These are phyloP conservation scores for Tulasnella sp. DNA, from an alignment of 768 basidiomycete genomes.

Conservation along the genomic window DNA sequence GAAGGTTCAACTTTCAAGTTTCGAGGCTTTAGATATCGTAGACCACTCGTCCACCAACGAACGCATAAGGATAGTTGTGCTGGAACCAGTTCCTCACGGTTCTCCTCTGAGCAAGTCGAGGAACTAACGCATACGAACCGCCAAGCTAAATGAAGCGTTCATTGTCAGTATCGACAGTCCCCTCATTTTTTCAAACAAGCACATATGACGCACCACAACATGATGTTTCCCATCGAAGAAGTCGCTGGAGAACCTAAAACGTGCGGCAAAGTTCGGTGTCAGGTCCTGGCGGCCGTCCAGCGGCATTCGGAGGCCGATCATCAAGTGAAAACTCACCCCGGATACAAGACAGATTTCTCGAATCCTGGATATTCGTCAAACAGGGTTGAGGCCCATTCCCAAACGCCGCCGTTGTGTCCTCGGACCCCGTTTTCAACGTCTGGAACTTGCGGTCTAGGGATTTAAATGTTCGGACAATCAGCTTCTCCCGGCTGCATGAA, in stretches of 20 bases:
- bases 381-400: constrained; percentile 93
- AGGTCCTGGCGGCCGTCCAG: neutral
- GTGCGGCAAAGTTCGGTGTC: constrained; percentile 32
- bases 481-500: neutral
- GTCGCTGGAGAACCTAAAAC: constrained; percentile 74
- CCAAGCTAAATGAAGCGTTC: constrained; percentile 55
- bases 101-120: constrained; percentile 66
- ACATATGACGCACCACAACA: constrained; percentile 60
- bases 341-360: constrained; percentile 67
- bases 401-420: constrained; percentile 83
- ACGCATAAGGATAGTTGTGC: constrained; percentile 81
- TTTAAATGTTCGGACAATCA: constrained; percentile 1
- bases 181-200: too few species aligned
- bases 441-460: constrained; percentile 29
- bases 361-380: constrained; percentile 70
- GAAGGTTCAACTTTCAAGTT: too few species aligned
- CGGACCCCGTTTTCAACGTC: constrained; percentile 40
- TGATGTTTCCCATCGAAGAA: constrained; percentile 86
- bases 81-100: constrained; percentile 88
- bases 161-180: too few species aligned
- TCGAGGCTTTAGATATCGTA: constrained; percentile 41
- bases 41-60: constrained; percentile 68
- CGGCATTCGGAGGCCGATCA: neutral
- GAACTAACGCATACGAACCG: constrained; percentile 80
- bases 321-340: constrained; percentile 48